Evolutionary conservation across 1,284 basidiomycete genomes (phyloP), one percentile per base, ranked within the genome.

Genomic region (Abortiporus biennis): DNA sequence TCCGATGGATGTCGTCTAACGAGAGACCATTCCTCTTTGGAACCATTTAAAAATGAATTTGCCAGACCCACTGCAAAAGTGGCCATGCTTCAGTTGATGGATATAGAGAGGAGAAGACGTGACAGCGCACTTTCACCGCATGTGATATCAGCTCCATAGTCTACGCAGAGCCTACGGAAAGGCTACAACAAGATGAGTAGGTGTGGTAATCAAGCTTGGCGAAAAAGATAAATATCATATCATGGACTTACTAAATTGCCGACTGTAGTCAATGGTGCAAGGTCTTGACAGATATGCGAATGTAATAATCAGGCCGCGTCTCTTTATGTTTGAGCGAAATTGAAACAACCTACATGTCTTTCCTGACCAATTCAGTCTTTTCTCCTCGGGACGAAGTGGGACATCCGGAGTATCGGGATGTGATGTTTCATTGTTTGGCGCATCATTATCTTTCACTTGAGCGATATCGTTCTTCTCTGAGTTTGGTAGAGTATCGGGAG

Each of bases 261-360:
- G 21, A 95, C 92, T 0, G 94, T 99, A 1, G 95, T 98, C 8
- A 99, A 67, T 0, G 95, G 94, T 0, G 94, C 94, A 1, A 96
- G 78, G 65, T 98, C 85, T 89, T 43, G 23, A 15, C 20, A 15
- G 39, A 35, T 36, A 45, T 22, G 38, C 30, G 27, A 34, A 19
- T 41, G 48, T 13, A 16, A 21, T 3, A 43, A n/a, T 12, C n/a
- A 4, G 24, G n/a, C 22, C 22, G 22, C 29, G 33, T 16, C 41
- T 33, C 27, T 29, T 9, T 15, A 25, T 15, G 9, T 12, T 6
- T 27, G 30, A 42, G n/a, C 3, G 29, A 11, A 21, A 23, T 42
- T 25, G 37, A 22, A 16, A 24, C 21, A 6, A 63, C 82, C 43
- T 56, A 87, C 86, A 99, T 1, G 90, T 86, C 61, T 92, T 90